Percentiles rank a stretch among this genome's conserved stretches.
These are phyloP conservation scores for Ilyonectria destructans DNA, from an alignment of 2,329 filamentous ascomycete species.

Conservation along the genomic window DNA sequence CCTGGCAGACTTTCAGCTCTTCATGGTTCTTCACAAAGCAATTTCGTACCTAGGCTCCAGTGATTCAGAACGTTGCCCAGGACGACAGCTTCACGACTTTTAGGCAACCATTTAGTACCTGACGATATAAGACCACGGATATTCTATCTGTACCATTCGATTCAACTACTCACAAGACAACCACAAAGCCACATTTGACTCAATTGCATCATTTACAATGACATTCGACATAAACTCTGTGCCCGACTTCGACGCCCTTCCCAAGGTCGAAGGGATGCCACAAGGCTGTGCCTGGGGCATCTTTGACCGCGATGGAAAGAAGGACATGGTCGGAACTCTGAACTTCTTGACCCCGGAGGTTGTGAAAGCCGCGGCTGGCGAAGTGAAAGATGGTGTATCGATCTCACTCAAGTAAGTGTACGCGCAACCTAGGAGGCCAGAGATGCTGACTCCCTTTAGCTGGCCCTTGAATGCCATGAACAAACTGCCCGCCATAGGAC, in stretches of 20 bases:
- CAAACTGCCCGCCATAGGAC: conserved; percentile 52
- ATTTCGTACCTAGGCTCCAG: not conserved
- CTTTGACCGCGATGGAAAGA: conserved; percentile 61
- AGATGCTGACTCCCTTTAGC: not conserved
- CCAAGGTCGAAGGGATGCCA: conserved; percentile 59
- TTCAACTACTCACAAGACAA: not conserved
- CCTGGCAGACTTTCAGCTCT: not conserved
- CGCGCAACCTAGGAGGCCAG: not conserved
- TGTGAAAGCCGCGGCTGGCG: conserved; percentile 38
- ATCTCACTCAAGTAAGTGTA: conserved; percentile 65
- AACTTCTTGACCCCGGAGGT: conserved; percentile 67
- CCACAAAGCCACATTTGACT: not conserved
- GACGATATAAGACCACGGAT: not conserved
- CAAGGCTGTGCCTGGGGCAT: conserved; percentile 67
- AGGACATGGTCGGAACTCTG: conserved; percentile 66
- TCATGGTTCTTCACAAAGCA: not conserved
- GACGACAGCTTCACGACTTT: not conserved
- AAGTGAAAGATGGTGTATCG: conserved; percentile 58
- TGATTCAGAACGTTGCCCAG: not conserved
- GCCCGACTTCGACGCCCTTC: conserved; percentile 63
- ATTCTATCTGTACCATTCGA: not conserved
- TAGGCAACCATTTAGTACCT: conserved; percentile 5
- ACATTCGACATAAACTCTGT: conserved; percentile 11
- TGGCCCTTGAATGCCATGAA: conserved; percentile 28
- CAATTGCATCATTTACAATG: not conserved